Percentiles rank a stretch among this genome's conserved stretches.
Evolutionary conservation across 345 rosid genomes (phyloP).

Genomic region (Garcia nutans): DNA sequence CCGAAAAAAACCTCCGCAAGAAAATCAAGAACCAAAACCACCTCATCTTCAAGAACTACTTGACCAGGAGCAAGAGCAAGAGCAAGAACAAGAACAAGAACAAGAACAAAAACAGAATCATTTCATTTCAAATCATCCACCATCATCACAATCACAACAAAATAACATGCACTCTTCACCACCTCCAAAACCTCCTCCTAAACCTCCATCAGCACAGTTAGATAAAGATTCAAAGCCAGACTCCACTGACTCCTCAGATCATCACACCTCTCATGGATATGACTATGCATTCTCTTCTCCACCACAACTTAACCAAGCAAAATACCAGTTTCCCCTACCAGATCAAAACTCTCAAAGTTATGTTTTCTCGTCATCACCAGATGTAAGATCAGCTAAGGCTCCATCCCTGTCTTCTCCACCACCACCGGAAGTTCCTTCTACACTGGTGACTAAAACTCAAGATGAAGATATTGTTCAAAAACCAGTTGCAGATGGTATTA

Average conservation of each 20-base stretch:
- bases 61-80: not conserved
- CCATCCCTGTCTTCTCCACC: not conserved
- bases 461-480: constrained; percentile 23
- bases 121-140: not conserved
- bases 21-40: not conserved
- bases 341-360: constrained; percentile 39
- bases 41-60: not conserved
- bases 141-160: constrained; percentile 5
- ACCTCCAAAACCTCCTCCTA: constrained; percentile 3
- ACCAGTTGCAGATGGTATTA: constrained; percentile 28
- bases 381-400: constrained; percentile 13
- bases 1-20: not conserved
- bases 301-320: constrained; percentile 27
- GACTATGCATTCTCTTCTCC: constrained; percentile 24
- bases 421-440: constrained; percentile 1
- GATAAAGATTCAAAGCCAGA: constrained; percentile 22
- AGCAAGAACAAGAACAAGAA: not conserved
- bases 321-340: constrained; percentile 29
- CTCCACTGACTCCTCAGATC: constrained; percentile 22
- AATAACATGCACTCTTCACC: constrained; percentile 5
- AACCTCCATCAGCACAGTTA: constrained; percentile 7
- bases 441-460: constrained; percentile 11
- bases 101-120: not conserved
- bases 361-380: constrained; percentile 38
- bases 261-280: not conserved